Percentiles rank a stretch among this genome's conserved stretches.
Evolutionary conservation across 352 stramenopile genomes (phyloP).

Genomic region (Phytophthora pini): DNA sequence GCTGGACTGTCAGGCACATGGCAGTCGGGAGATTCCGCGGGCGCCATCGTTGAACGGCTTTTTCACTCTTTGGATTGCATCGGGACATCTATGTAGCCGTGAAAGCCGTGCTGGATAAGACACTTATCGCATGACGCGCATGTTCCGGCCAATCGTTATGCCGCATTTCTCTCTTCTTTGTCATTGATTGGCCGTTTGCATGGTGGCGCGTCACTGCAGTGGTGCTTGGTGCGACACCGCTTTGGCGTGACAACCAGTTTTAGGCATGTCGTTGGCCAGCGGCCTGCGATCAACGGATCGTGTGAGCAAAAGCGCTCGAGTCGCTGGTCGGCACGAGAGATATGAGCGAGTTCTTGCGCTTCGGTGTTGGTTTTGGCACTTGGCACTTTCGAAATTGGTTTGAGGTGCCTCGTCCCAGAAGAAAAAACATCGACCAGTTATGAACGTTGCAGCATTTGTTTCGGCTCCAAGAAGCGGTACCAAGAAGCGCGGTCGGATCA

Average conservation of each 20-base stretch:
- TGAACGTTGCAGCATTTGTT: constrained; percentile 37
- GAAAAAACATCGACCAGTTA: constrained; percentile 4
- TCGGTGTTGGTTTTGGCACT: constrained; percentile 11
- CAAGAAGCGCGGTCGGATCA: constrained; percentile 39
- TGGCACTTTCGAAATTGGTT: constrained; percentile 22
- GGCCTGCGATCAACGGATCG: constrained; percentile 33
- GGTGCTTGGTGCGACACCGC: constrained; percentile 34
- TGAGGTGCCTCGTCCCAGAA: constrained; percentile 18
- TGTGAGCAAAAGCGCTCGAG: constrained; percentile 26
- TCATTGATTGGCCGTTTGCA: constrained; percentile 8
- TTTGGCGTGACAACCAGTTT: constrained; percentile 16
- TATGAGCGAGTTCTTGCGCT: constrained; percentile 6
- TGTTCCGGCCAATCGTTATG: constrained; percentile 6
- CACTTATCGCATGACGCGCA: constrained; percentile 18
- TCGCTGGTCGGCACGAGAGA: constrained; percentile 31
- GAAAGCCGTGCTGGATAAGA: constrained; percentile 16
- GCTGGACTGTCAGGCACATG: not conserved
- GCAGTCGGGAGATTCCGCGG: constrained; percentile 6
- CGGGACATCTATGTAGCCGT: constrained; percentile 26
- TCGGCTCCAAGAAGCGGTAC: constrained; percentile 11
- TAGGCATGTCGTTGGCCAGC: constrained; percentile 11
- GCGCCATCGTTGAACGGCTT: constrained; percentile 23
- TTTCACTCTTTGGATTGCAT: constrained; percentile 18
- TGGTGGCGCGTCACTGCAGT: constrained; percentile 15
- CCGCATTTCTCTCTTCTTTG: not conserved